These are phyloP conservation scores for Trichomonascaceae sp. DNA, from an alignment of 1,139 yeast genomes.

Conservation along the genomic window DNA sequence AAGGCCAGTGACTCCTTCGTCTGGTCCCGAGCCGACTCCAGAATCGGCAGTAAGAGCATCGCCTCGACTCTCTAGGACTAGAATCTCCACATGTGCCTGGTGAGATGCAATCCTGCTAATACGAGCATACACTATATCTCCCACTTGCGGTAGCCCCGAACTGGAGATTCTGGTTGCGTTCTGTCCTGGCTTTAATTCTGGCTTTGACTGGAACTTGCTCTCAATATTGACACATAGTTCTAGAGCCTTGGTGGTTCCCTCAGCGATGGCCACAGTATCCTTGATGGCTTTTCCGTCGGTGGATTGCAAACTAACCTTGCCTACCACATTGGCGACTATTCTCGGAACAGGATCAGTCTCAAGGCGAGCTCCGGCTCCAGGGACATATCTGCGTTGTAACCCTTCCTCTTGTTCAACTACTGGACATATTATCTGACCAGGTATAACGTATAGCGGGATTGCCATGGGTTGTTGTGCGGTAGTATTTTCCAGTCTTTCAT, in stretches of 20 bases:
- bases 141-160: slow-evolving; percentile 60
- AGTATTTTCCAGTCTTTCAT: neutral
- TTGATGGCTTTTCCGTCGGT: slow-evolving; percentile 12
- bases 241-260: slow-evolving; percentile 7
- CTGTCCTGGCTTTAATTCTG: slow-evolving; percentile 14
- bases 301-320: slow-evolving; percentile 30
- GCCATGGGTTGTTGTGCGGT: slow-evolving; percentile 11
- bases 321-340: slow-evolving; percentile 57
- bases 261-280: slow-evolving; percentile 11
- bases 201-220: slow-evolving; percentile 18
- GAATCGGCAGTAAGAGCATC: slow-evolving; percentile 46
- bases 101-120: slow-evolving; percentile 53
- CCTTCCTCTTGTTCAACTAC: slow-evolving; percentile 22
- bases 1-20: slow-evolving; percentile 16
- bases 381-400: slow-evolving; percentile 27
- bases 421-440: slow-evolving; percentile 61
- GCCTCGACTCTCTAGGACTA: slow-evolving; percentile 61
- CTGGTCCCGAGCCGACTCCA: slow-evolving; percentile 56
- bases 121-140: slow-evolving; percentile 68
- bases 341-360: slow-evolving; percentile 21
- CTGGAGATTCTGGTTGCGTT: slow-evolving; percentile 17
- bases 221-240: slow-evolving; percentile 25
- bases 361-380: slow-evolving; percentile 35
- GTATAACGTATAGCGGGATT: slow-evolving; percentile 41
- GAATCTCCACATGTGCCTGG: slow-evolving; percentile 73